Conservation (phyloP, 768 basidiomycete species). For the Astraeus odoratus region DNA sequence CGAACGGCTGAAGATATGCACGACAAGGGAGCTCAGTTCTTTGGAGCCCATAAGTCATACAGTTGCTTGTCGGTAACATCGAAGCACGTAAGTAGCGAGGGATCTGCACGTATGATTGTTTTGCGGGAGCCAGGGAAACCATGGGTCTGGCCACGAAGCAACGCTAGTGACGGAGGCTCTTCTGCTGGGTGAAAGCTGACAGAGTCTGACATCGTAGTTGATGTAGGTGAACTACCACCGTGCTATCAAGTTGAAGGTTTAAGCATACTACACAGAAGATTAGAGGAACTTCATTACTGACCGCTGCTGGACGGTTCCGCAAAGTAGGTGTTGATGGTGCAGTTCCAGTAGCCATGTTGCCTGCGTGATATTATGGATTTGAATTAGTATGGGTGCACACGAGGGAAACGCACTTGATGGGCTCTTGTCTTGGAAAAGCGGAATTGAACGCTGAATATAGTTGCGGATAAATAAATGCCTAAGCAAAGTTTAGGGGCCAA, state of each 20-base stretch:
- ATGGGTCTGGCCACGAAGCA: conserved; percentile 13
- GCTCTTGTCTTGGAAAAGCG: no score
- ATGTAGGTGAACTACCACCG: conserved; percentile 19
- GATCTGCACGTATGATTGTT: conserved; percentile 54
- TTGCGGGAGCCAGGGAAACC: conserved; percentile 28
- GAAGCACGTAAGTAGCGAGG: conserved; percentile 64
- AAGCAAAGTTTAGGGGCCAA: no score
- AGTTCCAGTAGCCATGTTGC: neutral
- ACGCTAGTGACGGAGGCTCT: conserved; percentile 6
- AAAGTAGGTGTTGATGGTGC: conserved; percentile 8
- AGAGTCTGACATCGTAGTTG: conserved; percentile 27
- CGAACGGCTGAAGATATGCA: neutral
- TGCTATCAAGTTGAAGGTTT: conserved; percentile 8
- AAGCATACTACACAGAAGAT: no score
- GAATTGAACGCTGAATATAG: no score
- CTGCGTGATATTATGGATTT: conserved; percentile 1
- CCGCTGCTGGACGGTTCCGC: conserved; percentile 14
- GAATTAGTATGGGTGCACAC: neutral
- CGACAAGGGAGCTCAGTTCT: conserved; percentile 7
- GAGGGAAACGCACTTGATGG: neutral
- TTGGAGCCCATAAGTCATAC: conserved; percentile 70
- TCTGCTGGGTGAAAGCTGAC: conserved; percentile 16
- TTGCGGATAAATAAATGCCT: no score
- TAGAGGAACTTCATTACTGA: neutral
- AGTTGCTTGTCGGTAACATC: conserved; percentile 71